These are phyloP conservation scores for Ploettnerulaceae sp. DNA, from an alignment of 2,329 filamentous ascomycete genomes.

Conservation along the genomic window DNA sequence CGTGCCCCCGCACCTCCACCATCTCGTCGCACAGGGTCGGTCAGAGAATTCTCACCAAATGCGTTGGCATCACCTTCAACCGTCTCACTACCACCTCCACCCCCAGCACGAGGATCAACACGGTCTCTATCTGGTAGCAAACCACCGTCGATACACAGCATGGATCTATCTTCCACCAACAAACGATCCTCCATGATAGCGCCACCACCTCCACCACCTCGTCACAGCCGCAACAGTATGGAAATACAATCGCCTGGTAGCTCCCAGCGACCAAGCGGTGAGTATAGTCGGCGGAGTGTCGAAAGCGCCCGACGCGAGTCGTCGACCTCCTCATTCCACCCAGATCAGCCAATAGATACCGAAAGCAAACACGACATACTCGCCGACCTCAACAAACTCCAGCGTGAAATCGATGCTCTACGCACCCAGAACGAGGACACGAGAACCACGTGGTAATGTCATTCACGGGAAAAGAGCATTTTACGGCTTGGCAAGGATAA, in stretches of 20 bases:
- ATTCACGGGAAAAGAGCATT: background rate
- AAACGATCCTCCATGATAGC: slow-evolving; percentile 28
- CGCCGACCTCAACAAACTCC: slow-evolving; percentile 65
- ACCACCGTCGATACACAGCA: slow-evolving; percentile 26
- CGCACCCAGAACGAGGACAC: slow-evolving; percentile 39
- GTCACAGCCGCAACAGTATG: slow-evolving; percentile 35
- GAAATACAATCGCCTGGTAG: slow-evolving; percentile 23
- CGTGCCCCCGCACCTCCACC: slow-evolving; percentile 27
- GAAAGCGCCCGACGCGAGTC: slow-evolving; percentile 24
- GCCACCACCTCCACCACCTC: slow-evolving; percentile 39
- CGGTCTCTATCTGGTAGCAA: slow-evolving; percentile 18
- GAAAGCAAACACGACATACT: slow-evolving; percentile 53
- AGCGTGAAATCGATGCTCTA: slow-evolving; percentile 70
- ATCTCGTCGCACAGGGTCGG: slow-evolving; percentile 27
- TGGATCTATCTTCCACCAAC: slow-evolving; percentile 22
- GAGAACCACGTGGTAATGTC: slow-evolving; percentile 22
- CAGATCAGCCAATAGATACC: slow-evolving; percentile 10
- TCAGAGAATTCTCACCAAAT: slow-evolving; percentile 23
- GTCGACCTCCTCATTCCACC: slow-evolving; percentile 20
- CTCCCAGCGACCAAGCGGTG: slow-evolving; percentile 26
- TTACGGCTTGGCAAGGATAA: background rate
- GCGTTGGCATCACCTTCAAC: slow-evolving; percentile 30
- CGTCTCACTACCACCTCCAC: slow-evolving; percentile 39
- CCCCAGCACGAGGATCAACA: slow-evolving; percentile 33
- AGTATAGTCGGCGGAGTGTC: slow-evolving; percentile 22